These are phyloP conservation scores for Cadophora gregata DNA, from an alignment of 2,329 filamentous ascomycete genomes.

Conservation along the genomic window DNA sequence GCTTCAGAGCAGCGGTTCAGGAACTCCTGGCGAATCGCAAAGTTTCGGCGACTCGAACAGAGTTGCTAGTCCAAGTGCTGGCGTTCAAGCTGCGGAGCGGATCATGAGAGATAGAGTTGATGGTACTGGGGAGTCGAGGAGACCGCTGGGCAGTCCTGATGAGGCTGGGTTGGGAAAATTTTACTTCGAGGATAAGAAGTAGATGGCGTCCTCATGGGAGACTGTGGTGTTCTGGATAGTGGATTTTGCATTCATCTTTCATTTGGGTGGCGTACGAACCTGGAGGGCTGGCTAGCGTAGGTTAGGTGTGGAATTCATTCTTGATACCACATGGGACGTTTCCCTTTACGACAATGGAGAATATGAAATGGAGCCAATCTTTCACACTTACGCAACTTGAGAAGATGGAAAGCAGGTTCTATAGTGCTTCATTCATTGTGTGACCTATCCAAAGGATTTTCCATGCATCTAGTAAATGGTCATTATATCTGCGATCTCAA, in stretches of 20 bases:
- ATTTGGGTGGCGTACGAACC: background rate
- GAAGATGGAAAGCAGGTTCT: no score
- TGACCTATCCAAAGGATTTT: no score
- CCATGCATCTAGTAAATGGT: no score
- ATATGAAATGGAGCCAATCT: background rate
- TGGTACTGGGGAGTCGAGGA: constrained; percentile 52
- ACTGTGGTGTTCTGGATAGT: background rate
- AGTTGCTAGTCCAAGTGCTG: constrained; percentile 31
- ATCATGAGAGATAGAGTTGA: constrained; percentile 67
- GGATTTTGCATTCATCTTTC: background rate
- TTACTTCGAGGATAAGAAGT: constrained; percentile 61
- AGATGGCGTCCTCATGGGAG: constrained; percentile 10
- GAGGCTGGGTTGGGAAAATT: constrained; percentile 60
- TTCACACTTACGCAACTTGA: background rate
- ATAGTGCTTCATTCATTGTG: no score
- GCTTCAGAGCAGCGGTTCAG: constrained; percentile 32
- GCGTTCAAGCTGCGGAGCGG: constrained; percentile 64
- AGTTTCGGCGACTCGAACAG: constrained; percentile 64
- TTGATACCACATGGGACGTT: background rate
- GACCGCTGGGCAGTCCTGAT: constrained; percentile 50
- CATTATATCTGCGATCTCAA: no score
- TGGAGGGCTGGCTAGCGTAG: background rate
- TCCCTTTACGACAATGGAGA: background rate
- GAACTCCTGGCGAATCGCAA: constrained; percentile 55
- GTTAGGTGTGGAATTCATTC: background rate